These are phyloP conservation scores for Polygonum aviculare DNA, from an alignment of 148 eudicot species.

Conservation along the genomic window DNA sequence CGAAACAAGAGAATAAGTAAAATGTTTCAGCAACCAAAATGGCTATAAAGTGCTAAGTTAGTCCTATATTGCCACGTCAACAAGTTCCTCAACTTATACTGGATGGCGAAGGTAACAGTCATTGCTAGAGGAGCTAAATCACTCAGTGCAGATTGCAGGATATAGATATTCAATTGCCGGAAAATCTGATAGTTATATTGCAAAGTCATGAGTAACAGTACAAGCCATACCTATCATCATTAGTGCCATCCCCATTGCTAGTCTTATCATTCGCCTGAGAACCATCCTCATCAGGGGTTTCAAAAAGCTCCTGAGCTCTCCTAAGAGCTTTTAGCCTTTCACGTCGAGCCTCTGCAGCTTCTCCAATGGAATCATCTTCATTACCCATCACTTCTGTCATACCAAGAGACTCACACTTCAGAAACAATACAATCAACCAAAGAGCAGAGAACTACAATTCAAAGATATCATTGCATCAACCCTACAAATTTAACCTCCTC, in stretches of 20 bases:
- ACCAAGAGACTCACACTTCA: background rate
- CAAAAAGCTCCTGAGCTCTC: slow-evolving; percentile 75
- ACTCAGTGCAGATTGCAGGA: background rate
- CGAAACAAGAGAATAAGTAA: background rate
- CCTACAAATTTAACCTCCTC: background rate
- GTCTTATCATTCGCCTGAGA: slow-evolving; percentile 17
- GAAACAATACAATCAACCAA: background rate
- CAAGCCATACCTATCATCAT: slow-evolving; percentile 35
- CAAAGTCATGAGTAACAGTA: background rate
- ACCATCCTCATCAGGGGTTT: slow-evolving; percentile 53
- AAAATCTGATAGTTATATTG: background rate
- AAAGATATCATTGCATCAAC: background rate
- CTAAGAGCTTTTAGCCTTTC: slow-evolving; percentile 72
- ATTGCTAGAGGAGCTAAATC: background rate
- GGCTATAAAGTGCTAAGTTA: background rate
- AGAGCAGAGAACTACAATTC: background rate
- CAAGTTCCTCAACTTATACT: background rate
- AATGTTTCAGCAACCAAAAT: background rate
- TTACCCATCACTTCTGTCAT: slow-evolving; percentile 27
- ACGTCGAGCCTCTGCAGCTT: slow-evolving; percentile 67
- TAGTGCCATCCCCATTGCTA: slow-evolving; percentile 16
- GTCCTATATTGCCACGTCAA: background rate
- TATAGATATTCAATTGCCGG: background rate
- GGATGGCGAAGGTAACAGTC: background rate
- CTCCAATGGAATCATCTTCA: slow-evolving; percentile 52